These are phyloP conservation scores for Haplosporangium sp. DNA, from an alignment of 371 early-diverging fungal species.

Conservation along the genomic window DNA sequence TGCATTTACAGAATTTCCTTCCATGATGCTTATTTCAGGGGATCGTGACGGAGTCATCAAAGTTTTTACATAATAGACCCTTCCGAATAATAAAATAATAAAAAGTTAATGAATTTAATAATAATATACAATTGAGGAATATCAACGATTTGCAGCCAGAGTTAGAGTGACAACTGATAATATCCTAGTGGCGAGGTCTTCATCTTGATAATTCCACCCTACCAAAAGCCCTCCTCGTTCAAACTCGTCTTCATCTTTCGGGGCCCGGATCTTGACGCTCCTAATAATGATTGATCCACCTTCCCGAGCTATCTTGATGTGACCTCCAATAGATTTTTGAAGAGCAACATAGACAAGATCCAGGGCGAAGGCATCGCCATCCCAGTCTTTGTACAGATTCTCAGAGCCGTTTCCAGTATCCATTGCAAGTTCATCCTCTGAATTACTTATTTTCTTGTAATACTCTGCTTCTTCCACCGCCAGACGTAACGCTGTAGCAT, in stretches of 20 bases:
- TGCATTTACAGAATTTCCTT: constrained; percentile 76
- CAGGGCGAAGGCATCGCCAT: constrained; percentile 43
- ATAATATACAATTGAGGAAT: neutral
- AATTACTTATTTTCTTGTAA: constrained; percentile 6
- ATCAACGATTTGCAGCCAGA: constrained; percentile 30
- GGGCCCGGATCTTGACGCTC: constrained; percentile 38
- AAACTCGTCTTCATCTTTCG: constrained; percentile 33
- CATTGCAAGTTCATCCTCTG: constrained; percentile 9
- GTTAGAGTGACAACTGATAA: constrained; percentile 53
- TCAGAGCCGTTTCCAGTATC: constrained; percentile 4
- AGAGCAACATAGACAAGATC: constrained; percentile 51
- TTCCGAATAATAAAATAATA: neutral
- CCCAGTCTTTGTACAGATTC: constrained; percentile 32
- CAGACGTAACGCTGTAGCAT: constrained; percentile 43
- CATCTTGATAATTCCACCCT: constrained; percentile 60
- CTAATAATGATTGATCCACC: constrained; percentile 28
- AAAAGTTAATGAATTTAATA: neutral
- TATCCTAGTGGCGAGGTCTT: constrained; percentile 56
- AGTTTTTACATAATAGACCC: constrained; percentile 56
- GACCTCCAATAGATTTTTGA: constrained; percentile 36
- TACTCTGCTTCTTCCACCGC: constrained; percentile 47
- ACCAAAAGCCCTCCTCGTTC: constrained; percentile 50
- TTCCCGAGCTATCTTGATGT: constrained; percentile 30
- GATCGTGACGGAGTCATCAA: constrained; percentile 88
- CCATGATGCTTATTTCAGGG: constrained; percentile 82